These are phyloP conservation scores for Euphorbia schlechtendalii DNA, from an alignment of 441 rosid genomes.

Conservation along the genomic window DNA sequence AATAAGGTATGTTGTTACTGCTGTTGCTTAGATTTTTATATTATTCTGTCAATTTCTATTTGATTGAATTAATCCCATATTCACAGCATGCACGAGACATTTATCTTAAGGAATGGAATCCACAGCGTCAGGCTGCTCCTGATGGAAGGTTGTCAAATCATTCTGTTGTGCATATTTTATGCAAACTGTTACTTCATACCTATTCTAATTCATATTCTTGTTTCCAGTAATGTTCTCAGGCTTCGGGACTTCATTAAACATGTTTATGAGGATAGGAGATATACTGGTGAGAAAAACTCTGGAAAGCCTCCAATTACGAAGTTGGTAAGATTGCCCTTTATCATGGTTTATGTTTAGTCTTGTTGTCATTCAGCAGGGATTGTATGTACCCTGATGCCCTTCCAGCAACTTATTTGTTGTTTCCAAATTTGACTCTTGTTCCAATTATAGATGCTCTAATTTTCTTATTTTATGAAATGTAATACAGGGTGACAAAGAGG, in stretches of 20 bases:
- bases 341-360: constrained; percentile 2
- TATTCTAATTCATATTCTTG: constrained; percentile 26
- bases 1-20: constrained; percentile 53
- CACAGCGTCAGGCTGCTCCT: constrained; percentile 65
- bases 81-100: constrained; percentile 77
- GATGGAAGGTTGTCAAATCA: constrained; percentile 59
- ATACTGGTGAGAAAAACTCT: constrained; percentile 54
- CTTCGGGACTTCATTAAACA: constrained; percentile 86
- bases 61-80: constrained; percentile 10
- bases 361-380: background rate
- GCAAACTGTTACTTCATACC: constrained; percentile 10
- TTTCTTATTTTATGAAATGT: constrained; percentile 13
- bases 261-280: constrained; percentile 84
- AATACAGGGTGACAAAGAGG: constrained; percentile 72
- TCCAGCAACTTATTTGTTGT: constrained; percentile 5
- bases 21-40: background rate
- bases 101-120: constrained; percentile 85
- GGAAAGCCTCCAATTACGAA: constrained; percentile 76
- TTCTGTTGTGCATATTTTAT: constrained; percentile 11
- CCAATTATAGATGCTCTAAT: constrained; percentile 3
- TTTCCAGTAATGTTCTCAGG: constrained; percentile 69
- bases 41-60: constrained; percentile 12
- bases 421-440: constrained; percentile 7
- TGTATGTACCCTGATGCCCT: background rate
- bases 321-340: constrained; percentile 37